Base-by-base conservation (phyloP, 306 rosid genomes). In the Quercus berberidifolia region DNA sequence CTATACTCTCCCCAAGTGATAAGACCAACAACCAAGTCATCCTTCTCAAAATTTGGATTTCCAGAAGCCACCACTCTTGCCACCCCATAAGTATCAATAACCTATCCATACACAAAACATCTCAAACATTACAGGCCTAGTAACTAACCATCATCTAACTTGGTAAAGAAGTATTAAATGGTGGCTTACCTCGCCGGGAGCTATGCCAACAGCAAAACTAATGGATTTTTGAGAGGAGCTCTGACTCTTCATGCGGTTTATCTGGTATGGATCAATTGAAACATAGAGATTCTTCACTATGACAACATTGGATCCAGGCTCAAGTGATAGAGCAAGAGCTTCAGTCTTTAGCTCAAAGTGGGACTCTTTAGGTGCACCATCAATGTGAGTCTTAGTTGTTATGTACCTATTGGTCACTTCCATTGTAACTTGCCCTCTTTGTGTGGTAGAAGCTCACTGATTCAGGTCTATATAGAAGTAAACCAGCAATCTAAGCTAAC, bases 1-100 rank as follows among this genome's bases (percentile, higher is more conserved):
- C 86, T 85, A 74, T 94, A 94, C 26, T 94, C 92, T 59, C 90
- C 97, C 98, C 96, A 94, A 13, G 90, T 65, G 64, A 92, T 77
- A 1, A 88, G 17, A 33, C 97, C 97, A 33, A 86, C 58, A 56
- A 92, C 92, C 85, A 94, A 83, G 69, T 92, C 97, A 49, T 85
- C 94, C 76, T 89, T 86, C 76, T 84, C 80, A 82, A 85, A 94
- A 43, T 85, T 91, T 4, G 74, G 68, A 82, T 78, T 88, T 28
- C 79, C 91, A 30, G 92, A 92, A 59, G 81, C 88, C 82, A 90
- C 86, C 35, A 92, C 97, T 80, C 84, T 88, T 3, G 81, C 97
- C 69, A 86, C 83, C 56, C 81, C 92, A 58, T 62, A 8, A 20
- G 83, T 85, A 63, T 90, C 93, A n/a, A 91, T 78, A 5, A 55